phyloP scores from a whole-genome alignment of 225 moss, liverwort and hornwort species.

The Pseudoscleropodium purum region DNA sequence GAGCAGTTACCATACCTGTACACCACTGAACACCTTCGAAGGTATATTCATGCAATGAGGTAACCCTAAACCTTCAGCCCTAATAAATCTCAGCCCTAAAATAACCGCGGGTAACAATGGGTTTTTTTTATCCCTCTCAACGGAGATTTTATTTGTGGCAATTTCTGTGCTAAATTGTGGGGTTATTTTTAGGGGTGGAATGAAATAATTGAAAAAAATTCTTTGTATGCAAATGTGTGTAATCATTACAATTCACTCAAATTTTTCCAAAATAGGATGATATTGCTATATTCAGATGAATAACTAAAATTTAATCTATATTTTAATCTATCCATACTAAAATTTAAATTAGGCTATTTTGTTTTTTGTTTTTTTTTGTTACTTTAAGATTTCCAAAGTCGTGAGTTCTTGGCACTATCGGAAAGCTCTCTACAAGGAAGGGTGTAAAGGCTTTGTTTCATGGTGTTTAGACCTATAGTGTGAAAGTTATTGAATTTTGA shows the following conservation, averaged over 20 bases:
- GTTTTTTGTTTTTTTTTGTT: too few species aligned
- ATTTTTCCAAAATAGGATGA: too few species aligned
- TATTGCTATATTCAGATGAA: too few species aligned
- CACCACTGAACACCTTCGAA: too few species aligned
- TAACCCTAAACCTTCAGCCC: not conserved
- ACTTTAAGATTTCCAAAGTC: rapidly evolving
- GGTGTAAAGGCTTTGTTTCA: too few species aligned
- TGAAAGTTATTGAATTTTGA: too few species aligned
- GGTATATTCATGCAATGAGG: not conserved
- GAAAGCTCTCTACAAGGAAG: too few species aligned
- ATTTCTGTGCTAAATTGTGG: not conserved
- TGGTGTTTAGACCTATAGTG: rapidly evolving
- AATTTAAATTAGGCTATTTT: too few species aligned
- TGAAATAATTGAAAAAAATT: not conserved
- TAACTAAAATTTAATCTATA: not conserved
- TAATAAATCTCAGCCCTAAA: not conserved
- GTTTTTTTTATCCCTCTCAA: not conserved
- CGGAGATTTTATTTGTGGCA: not conserved
- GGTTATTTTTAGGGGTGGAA: rapidly evolving
- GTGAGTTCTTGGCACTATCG: rapidly evolving
- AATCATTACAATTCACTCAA: not conserved
- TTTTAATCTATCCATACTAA: not conserved
- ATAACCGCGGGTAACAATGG: too few species aligned
- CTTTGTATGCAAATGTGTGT: too few species aligned
- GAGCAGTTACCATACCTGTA: not conserved